A percentile compares a stretch with the other conserved stretches of the same genome.
Conservation (phyloP, 2,329 filamentous ascomycete genomes). For the Aureobasidium sp. region DNA sequence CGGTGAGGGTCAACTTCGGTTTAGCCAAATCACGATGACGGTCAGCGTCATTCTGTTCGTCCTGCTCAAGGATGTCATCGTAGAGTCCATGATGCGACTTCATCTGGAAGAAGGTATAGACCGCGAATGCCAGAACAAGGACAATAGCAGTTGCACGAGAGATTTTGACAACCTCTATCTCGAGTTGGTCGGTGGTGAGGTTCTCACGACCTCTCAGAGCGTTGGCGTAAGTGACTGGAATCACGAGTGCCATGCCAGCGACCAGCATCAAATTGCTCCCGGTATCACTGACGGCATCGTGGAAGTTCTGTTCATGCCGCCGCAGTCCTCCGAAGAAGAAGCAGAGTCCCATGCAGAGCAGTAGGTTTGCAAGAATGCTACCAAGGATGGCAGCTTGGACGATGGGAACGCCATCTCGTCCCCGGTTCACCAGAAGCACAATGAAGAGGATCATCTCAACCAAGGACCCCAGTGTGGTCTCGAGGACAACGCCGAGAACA, state of each 20-base stretch:
- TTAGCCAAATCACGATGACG: slow-evolving; percentile 53
- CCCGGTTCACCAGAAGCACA: slow-evolving; percentile 46
- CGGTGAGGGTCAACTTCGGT: slow-evolving; percentile 66
- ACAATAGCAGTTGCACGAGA: slow-evolving; percentile 65
- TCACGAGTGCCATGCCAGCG: slow-evolving; percentile 52
- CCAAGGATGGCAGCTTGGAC: slow-evolving; percentile 78
- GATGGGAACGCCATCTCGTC: slow-evolving; percentile 37
- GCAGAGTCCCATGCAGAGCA: slow-evolving; percentile 74
- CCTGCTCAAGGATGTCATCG: slow-evolving; percentile 64
- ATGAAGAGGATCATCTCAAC: slow-evolving; percentile 81
- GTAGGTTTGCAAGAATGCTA: slow-evolving; percentile 71
- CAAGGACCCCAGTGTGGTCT: slow-evolving; percentile 55
- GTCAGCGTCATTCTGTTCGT: slow-evolving; percentile 63
- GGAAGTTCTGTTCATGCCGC: slow-evolving; percentile 63
- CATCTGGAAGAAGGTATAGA: slow-evolving; percentile 63
- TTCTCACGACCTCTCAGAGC: slow-evolving; percentile 22
- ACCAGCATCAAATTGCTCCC: slow-evolving; percentile 71
- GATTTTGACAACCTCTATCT: slow-evolving; percentile 53
- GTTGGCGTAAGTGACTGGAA: slow-evolving; percentile 49
- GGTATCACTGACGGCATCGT: slow-evolving; percentile 70
- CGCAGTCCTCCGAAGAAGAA: slow-evolving; percentile 71
- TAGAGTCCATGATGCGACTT: slow-evolving; percentile 72
- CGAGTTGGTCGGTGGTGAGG: slow-evolving; percentile 33
- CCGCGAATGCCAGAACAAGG: slow-evolving; percentile 59
- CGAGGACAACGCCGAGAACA: slow-evolving; percentile 56